Base-by-base conservation (phyloP, 108 stramenopile species). In the Fistulifera solaris region DNA sequence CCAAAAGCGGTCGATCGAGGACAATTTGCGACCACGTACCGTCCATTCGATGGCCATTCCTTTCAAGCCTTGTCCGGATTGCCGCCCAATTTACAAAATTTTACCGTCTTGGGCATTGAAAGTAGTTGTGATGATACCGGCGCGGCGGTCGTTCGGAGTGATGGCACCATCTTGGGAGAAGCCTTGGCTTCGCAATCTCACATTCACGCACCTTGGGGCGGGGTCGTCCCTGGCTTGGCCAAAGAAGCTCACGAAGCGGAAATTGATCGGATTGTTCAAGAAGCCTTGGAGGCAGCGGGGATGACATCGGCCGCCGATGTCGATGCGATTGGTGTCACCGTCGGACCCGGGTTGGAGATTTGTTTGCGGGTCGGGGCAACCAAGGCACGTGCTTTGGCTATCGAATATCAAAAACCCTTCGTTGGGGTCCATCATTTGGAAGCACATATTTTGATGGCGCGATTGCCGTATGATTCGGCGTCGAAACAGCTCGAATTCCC, bases 311-410 rank as follows among this genome's bases (percentile, higher is more conserved):
- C 85, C 14, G 70, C 68, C 0, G 93, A 95, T 1, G 79, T 98
- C 3, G 97, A 95, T 75, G 95, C 90, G 16, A 79, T 98, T 51
- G 94, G 93, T n/a, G 95, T 90, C 8, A 98, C 97, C n/a, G 94
- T 96, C 13, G 97, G 97, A 4, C 97, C 97, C 4, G 97, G 97
- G 0, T 71, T 98, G 54, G 97, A 96, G 59, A 90, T 98, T 50
- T 98, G 97, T 68, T 75, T 98, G 27, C 80, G 97, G 18, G 94
- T 98, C 23, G 97, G 97, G 2, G 76, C 78, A 43, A 75, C 87
- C 47, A 83, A 66, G 52, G 97, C 94, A 3, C 69, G 76, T 40
- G 76, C 78, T 13, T 72, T 96, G 50, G 94, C 95, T 1, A 60
- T 61, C 19, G 57, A 69, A 65, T 59, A 87, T 57, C 56, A 62